Percentiles rank a stretch among this genome's conserved stretches.
phyloP scores from a whole-genome alignment of 805 yeast genomes.

The Torulaspora indica region DNA sequence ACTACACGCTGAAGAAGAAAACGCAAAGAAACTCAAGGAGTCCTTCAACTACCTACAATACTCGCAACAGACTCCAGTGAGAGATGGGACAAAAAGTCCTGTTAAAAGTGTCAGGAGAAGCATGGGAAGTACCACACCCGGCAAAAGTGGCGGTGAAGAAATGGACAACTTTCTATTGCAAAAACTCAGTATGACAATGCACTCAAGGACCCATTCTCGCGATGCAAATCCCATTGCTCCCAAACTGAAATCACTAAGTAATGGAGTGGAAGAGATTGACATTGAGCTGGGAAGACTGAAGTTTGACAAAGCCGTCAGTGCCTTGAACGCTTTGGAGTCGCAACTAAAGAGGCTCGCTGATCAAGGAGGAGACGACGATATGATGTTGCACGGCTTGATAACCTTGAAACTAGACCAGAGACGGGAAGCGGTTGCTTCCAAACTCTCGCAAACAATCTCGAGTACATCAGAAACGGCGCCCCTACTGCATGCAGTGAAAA shows the following conservation, averaged over 20 bases:
- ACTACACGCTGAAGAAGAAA: conserved; percentile 45
- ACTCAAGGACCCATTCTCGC: conserved; percentile 51
- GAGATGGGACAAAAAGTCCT: conserved; percentile 33
- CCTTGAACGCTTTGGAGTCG: conserved; percentile 35
- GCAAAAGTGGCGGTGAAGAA: conserved; percentile 13
- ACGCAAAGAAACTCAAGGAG: conserved; percentile 42
- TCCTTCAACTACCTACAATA: conserved; percentile 41
- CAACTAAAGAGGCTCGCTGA: conserved; percentile 18
- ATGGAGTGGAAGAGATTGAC: conserved; percentile 63
- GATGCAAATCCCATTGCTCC: conserved; percentile 43
- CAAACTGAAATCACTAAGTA: conserved; percentile 52
- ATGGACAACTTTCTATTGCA: conserved; percentile 43
- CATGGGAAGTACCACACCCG: conserved; percentile 21
- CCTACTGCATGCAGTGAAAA: conserved; percentile 27
- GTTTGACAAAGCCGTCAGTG: conserved; percentile 43
- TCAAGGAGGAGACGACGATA: conserved; percentile 30
- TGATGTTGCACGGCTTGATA: conserved; percentile 34
- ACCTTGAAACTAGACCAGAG: conserved; percentile 34
- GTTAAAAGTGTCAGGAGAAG: conserved; percentile 36
- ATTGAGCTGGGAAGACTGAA: conserved; percentile 58
- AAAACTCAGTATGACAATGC: conserved; percentile 57
- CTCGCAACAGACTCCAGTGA: conserved; percentile 34
- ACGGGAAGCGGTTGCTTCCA: conserved; percentile 32
- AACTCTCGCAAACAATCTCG: conserved; percentile 36
- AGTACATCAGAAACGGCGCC: conserved; percentile 28